phyloP scores from a whole-genome alignment of 2,329 filamentous ascomycete species.

The Lecanicillium sp. region DNA sequence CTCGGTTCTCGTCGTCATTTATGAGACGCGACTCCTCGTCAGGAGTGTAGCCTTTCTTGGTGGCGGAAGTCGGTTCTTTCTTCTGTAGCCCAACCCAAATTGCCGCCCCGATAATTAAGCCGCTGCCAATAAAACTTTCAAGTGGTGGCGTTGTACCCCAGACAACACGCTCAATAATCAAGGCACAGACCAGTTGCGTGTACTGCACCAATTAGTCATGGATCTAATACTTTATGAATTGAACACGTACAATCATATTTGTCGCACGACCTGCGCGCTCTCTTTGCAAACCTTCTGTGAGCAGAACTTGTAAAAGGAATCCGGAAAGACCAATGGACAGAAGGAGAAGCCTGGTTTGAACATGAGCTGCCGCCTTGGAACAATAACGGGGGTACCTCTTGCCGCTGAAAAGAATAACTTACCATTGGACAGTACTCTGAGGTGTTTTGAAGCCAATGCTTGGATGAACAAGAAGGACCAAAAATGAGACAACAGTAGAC shows the following conservation, averaged over 20 bases:
- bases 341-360: constrained; percentile 42
- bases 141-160: constrained; percentile 33
- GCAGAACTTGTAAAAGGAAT: constrained; percentile 69
- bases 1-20: too few species aligned
- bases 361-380: too few species aligned
- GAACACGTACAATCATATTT: constrained; percentile 20
- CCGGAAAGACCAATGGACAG: constrained; percentile 59
- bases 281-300: constrained; percentile 64
- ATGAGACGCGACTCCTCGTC: constrained; percentile 30
- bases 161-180: constrained; percentile 30
- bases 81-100: constrained; percentile 35
- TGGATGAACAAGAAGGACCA: constrained; percentile 45
- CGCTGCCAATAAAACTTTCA: constrained; percentile 29
- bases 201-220: constrained; percentile 22
- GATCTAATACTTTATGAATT: background rate
- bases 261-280: constrained; percentile 42
- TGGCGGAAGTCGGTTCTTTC: constrained; percentile 18
- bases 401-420: constrained; percentile 2
- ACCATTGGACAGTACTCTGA: constrained; percentile 17
- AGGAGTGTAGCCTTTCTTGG: constrained; percentile 6
- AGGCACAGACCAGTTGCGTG: constrained; percentile 23
- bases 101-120: constrained; percentile 31
- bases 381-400: too few species aligned
- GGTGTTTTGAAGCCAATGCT: constrained; percentile 30
- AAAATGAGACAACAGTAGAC: constrained; percentile 56